Base-by-base conservation (phyloP, 495 filamentous ascomycete genomes). In the Achaetomiella virescens region DNA sequence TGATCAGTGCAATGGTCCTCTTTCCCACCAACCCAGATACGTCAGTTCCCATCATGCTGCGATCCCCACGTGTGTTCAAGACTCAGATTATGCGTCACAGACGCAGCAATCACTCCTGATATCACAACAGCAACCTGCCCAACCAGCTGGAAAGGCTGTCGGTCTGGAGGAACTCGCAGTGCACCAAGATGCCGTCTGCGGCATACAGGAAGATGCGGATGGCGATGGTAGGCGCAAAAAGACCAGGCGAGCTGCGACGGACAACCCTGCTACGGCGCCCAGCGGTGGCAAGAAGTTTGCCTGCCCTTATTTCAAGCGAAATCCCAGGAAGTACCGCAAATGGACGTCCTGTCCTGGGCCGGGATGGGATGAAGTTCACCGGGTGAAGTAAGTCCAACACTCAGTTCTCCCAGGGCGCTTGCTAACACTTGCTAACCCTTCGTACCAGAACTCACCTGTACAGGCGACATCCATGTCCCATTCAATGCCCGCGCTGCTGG, bases 271-370 rank as follows among this genome's bases (percentile, higher is more conserved):
- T 17, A 8, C 20, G 0, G 38, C 15, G 6, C 17, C 27, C 1
- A 31, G 48, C 4, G 36, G 43, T 8, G 17, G n/a, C 20, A 54
- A 53, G 22, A 70, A 66, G 36, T 66, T 68, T 57, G 67, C 67
- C 15, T 70, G 67, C 25, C 67, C 65, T 3, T 70, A 66, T 41
- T 70, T 61, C 59, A 68, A 70, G 52, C 49, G 61, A 9, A 68
- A 70, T 33, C 65, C 57, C 8, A 61, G 24, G 3, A 70, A 68
- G 47, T 70, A 70, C 17, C 52, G 52, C 24, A 64, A 62, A 18
- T 70, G 67, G 67, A 67, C 65, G 5, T 66, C 62, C 9, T 69
- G 66, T 18, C 66, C 66, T 0, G 66, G 66, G 2, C 66, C 66
- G 9, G 66, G 66, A 6, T 70, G 67, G 67, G 60, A 62, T n/a